phyloP scores from a whole-genome alignment of 805 yeast species.

The Candida caryicola region DNA sequence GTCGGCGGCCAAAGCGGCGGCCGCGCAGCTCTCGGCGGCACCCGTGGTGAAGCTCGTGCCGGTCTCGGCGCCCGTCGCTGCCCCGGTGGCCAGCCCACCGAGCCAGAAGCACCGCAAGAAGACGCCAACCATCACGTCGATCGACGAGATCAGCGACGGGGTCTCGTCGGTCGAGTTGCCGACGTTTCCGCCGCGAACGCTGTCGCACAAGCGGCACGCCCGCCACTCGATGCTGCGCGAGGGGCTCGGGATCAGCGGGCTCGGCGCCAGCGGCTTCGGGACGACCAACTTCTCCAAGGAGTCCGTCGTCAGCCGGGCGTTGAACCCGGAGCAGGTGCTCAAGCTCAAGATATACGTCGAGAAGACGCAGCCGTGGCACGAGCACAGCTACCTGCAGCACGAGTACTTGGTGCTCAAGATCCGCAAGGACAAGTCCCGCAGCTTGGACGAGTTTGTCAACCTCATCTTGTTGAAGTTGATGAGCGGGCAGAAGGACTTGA shows the following conservation, averaged over 20 bases:
- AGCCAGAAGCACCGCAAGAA: not conserved
- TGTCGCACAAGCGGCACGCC: too few species aligned
- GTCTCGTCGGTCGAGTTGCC: not conserved
- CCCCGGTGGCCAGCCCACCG: too few species aligned
- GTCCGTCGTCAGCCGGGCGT: not conserved
- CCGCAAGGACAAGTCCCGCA: conserved; percentile 15
- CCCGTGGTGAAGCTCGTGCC: too few species aligned
- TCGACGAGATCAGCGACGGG: not conserved
- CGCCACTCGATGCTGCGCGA: too few species aligned
- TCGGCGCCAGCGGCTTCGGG: not conserved
- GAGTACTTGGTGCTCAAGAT: conserved; percentile 9
- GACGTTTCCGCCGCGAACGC: too few species aligned
- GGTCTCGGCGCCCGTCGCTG: not conserved
- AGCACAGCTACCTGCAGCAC: conserved; percentile 2
- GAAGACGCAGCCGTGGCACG: conserved; percentile 1
- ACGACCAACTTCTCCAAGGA: not conserved
- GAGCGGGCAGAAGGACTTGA: conserved; percentile 13
- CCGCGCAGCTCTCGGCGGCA: not conserved
- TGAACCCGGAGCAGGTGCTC: not conserved
- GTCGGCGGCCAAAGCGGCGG: not conserved
- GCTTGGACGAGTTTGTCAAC: conserved; percentile 17
- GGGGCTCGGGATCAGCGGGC: conserved; percentile 1
- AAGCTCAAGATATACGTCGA: conserved; percentile 10
- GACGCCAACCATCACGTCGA: not conserved
- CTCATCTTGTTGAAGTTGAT: conserved; percentile 15